These are phyloP conservation scores for Leucaena leucocephala DNA, from an alignment of 306 rosid genomes.

Conservation along the genomic window DNA sequence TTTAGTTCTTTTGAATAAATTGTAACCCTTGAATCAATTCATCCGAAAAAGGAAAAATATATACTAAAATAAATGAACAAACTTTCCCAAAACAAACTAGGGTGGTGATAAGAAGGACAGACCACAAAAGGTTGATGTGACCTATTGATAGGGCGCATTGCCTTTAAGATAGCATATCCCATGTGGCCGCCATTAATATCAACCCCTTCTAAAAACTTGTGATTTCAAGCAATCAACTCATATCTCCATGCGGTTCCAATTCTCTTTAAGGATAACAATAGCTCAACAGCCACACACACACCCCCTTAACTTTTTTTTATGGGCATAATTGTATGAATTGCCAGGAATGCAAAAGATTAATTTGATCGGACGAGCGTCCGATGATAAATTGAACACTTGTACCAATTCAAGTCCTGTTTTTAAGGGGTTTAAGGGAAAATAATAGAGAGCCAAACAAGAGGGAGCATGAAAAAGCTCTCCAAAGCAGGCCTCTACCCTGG, in stretches of 20 bases:
- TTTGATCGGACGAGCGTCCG: neutral
- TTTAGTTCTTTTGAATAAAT: neutral
- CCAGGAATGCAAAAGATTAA: too few relatives aligned
- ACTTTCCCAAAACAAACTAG: neutral
- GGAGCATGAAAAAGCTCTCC: neutral
- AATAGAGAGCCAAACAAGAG: neutral
- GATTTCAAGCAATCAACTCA: neutral
- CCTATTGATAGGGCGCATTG: neutral
- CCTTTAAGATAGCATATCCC: neutral
- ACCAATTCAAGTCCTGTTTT: neutral
- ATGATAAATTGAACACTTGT: neutral
- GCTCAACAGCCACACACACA: neutral
- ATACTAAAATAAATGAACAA: neutral
- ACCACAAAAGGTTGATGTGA: neutral
- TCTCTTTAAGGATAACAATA: neutral
- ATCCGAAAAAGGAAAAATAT: neutral
- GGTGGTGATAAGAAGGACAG: neutral
- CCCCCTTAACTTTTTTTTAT: too few relatives aligned
- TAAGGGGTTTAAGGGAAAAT: neutral
- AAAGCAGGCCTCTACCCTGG: neutral
- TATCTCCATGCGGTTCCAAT: neutral
- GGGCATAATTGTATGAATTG: too few relatives aligned
- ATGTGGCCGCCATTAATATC: neutral
- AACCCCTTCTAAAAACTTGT: neutral
- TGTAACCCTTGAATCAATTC: neutral